Percentiles rank a stretch among this genome's conserved stretches.
These are phyloP conservation scores for Polytrichum formosum DNA, from an alignment of 225 moss, liverwort and hornwort species.

Conservation along the genomic window DNA sequence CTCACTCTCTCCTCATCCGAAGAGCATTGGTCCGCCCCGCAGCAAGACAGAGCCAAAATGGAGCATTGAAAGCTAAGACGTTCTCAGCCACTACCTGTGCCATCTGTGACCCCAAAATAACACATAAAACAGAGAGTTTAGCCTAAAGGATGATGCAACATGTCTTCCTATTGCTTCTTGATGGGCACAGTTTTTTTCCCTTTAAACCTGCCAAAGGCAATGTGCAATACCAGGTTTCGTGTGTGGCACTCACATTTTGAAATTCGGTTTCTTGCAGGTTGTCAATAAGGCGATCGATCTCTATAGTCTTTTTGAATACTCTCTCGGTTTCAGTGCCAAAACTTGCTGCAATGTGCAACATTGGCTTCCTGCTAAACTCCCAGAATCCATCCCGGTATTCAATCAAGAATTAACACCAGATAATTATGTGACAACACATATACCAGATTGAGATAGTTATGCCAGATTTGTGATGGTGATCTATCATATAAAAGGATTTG, in stretches of 20 bases:
- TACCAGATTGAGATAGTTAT: background rate
- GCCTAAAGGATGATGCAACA: too few species aligned
- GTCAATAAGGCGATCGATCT: slow-evolving; percentile 82
- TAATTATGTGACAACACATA: background rate
- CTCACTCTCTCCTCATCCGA: slow-evolving; percentile 71
- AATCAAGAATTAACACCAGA: background rate
- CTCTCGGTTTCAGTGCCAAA: slow-evolving; percentile 62
- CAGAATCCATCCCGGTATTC: background rate
- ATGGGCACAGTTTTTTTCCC: too few species aligned
- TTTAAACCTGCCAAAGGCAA: too few species aligned
- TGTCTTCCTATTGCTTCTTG: too few species aligned
- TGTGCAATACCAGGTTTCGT: too few species aligned
- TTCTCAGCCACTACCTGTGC: slow-evolving; percentile 86
- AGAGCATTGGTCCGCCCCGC: slow-evolving; percentile 73
- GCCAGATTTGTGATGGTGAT: background rate
- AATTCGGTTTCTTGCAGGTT: slow-evolving; percentile 60
- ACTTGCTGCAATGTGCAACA: slow-evolving; percentile 31
- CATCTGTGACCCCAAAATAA: slow-evolving; percentile 35
- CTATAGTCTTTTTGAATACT: slow-evolving; percentile 72
- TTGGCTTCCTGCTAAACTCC: slow-evolving; percentile 43
- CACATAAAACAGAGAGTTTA: background rate
- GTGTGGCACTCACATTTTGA: slow-evolving; percentile 45
- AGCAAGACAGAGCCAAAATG: slow-evolving; percentile 96
- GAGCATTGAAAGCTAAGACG: slow-evolving; percentile 80
- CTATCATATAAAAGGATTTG: background rate